phyloP scores from a whole-genome alignment of 1,284 basidiomycete genomes.

The Ganoderma lucidum region DNA sequence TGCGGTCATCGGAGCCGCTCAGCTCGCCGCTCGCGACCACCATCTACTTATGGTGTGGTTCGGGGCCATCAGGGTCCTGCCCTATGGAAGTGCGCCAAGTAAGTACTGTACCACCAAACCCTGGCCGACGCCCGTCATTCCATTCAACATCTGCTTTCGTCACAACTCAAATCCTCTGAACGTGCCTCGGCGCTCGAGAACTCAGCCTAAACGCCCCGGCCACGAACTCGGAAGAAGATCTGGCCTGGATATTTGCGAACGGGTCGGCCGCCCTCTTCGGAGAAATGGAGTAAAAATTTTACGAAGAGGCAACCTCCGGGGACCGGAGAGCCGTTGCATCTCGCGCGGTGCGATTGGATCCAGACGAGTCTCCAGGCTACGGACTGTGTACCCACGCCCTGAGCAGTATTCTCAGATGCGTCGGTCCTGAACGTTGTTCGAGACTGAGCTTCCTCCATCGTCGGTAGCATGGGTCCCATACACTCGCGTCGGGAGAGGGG shows the following conservation, averaged over 20 bases:
- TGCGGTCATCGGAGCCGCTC: not conserved
- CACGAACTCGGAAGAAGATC: not conserved
- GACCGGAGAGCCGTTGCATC: not conserved
- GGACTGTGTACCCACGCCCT: not conserved
- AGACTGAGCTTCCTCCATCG: not conserved
- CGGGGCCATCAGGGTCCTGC: not conserved
- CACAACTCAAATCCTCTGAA: not conserved
- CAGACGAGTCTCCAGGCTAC: not conserved
- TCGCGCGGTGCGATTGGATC: not conserved
- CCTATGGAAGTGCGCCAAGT: not conserved
- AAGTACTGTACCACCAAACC: not conserved
- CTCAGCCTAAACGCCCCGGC: not conserved
- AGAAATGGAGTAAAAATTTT: constrained; percentile 10
- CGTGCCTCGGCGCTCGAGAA: not conserved
- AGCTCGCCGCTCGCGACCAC: not conserved
- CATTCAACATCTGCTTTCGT: not conserved
- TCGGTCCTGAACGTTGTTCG: constrained; percentile 5
- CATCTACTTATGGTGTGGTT: not conserved
- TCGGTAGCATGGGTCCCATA: not conserved
- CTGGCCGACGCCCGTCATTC: constrained; percentile 1
- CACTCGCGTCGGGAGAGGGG: not conserved
- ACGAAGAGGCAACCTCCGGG: not conserved
- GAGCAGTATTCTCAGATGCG: constrained; percentile 1
- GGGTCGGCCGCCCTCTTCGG: constrained; percentile 8
- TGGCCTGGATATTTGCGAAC: not conserved